A percentile compares a stretch with the other conserved stretches of the same genome.
Evolutionary conservation across 768 basidiomycete species (phyloP).

Genomic region (Panus rudis): DNA sequence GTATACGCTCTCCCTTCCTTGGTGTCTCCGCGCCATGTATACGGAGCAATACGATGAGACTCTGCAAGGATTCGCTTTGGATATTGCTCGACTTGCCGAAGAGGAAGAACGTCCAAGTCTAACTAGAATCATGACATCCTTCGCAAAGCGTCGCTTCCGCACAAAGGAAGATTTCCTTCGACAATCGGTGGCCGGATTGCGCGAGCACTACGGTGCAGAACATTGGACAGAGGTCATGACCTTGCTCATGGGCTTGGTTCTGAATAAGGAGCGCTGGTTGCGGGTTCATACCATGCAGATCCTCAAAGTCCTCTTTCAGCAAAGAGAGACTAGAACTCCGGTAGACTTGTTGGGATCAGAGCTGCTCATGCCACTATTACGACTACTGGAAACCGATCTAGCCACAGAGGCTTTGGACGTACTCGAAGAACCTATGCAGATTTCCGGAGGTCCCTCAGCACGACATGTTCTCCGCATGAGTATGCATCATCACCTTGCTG

Average conservation of each 20-base stretch:
- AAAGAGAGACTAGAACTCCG: conserved; percentile 69
- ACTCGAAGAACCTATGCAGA: conserved; percentile 83
- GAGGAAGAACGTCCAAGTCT: conserved; percentile 71
- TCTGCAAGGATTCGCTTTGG: conserved; percentile 64
- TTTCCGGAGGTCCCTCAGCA: conserved; percentile 69
- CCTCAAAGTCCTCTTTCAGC: conserved; percentile 83
- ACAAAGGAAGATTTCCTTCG: conserved; percentile 91
- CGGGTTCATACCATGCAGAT: conserved; percentile 80
- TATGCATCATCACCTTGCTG: conserved; percentile 52
- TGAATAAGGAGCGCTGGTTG: conserved; percentile 80
- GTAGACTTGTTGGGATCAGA: conserved; percentile 76
- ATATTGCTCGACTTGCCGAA: conserved; percentile 67
- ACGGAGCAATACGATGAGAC: conserved; percentile 50
- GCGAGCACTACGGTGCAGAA: conserved; percentile 75
- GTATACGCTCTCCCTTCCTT: conserved; percentile 78
- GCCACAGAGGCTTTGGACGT: conserved; percentile 85
- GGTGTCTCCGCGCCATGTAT: conserved; percentile 79
- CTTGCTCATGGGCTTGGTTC: conserved; percentile 76
- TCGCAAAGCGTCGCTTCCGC: conserved; percentile 80
- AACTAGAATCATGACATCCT: conserved; percentile 82
- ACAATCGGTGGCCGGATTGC: conserved; percentile 77
- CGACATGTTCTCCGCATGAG: conserved; percentile 91
- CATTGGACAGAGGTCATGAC: conserved; percentile 79
- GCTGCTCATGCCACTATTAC: conserved; percentile 83
- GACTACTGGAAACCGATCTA: conserved; percentile 82